A percentile compares a stretch with the other conserved stretches of the same genome.
Evolutionary conservation across 1,139 yeast genomes (phyloP).

Genomic region (Maudiozyma humilis): DNA sequence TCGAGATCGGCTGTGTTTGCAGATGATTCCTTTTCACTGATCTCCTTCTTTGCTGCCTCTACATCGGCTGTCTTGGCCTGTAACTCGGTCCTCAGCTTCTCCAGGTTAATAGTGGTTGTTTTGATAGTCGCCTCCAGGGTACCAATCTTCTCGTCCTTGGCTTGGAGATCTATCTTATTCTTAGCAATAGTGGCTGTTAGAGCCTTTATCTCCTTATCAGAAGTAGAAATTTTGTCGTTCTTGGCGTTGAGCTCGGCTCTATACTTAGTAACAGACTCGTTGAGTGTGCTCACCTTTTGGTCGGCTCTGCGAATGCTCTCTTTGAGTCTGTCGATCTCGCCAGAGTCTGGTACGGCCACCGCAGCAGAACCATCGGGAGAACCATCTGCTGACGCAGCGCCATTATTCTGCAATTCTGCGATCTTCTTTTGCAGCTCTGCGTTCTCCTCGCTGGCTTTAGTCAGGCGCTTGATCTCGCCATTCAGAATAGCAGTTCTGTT

Average conservation of each 20-base stretch:
- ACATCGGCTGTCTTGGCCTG: not conserved
- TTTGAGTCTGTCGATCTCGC: not conserved
- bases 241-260: not conserved
- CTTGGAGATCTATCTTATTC: not conserved
- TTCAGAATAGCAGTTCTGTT: conserved; percentile 49
- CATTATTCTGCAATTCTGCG: not conserved
- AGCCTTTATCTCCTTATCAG: not conserved
- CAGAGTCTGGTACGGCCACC: not conserved
- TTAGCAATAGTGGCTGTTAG: not conserved
- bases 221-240: not conserved
- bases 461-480: conserved; percentile 35
- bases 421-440: conserved; percentile 5
- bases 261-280: not conserved
- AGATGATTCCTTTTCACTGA: not conserved
- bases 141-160: not conserved
- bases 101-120: not conserved
- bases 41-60: not conserved
- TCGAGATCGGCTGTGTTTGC: not conserved
- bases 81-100: not conserved
- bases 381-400: not conserved
- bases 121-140: not conserved
- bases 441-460: conserved; percentile 10
- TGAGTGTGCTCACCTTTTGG: not conserved
- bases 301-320: not conserved
- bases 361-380: not conserved